Conservation (phyloP, 2,329 filamentous ascomycete species). For the Penicillium decumbens region DNA sequence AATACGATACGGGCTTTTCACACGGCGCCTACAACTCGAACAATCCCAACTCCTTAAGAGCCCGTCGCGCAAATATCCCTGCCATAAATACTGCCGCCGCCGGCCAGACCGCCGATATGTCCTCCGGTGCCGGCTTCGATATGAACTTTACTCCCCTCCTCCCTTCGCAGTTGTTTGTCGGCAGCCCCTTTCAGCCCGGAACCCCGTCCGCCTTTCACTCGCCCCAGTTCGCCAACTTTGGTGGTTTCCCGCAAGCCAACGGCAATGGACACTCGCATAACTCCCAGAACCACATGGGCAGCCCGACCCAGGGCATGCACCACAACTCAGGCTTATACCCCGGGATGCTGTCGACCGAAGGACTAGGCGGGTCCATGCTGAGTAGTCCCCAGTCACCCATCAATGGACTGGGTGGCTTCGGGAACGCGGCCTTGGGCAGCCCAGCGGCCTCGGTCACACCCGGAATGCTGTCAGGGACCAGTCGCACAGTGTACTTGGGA, state of each 20-base stretch:
- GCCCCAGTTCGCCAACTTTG: constrained; percentile 83
- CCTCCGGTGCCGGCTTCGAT: constrained; percentile 82
- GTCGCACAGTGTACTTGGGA: constrained; percentile 92
- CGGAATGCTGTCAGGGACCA: constrained; percentile 82
- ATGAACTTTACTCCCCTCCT: constrained; percentile 98
- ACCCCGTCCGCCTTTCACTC: constrained; percentile 85
- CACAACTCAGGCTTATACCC: constrained; percentile 73
- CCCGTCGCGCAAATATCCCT: constrained; percentile 78
- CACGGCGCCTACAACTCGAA: constrained; percentile 89
- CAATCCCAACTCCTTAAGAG: constrained; percentile 58
- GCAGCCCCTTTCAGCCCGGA: constrained; percentile 93
- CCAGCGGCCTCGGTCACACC: constrained; percentile 71
- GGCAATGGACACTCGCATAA: constrained; percentile 48
- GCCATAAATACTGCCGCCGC: constrained; percentile 79
- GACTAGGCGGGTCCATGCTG: constrained; percentile 71
- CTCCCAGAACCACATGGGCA: constrained; percentile 59
- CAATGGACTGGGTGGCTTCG: constrained; percentile 63
- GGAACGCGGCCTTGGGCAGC: constrained; percentile 55
- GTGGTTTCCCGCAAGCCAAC: constrained; percentile 65
- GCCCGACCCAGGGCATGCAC: constrained; percentile 68
- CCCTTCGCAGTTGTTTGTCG: constrained; percentile 87
- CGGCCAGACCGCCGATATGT: constrained; percentile 63
- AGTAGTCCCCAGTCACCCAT: constrained; percentile 83
- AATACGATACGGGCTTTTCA: constrained; percentile 78
- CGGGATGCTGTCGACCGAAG: constrained; percentile 77